phyloP scores from a whole-genome alignment of 73 alveolate species.

The Effrenium voratum region DNA sequence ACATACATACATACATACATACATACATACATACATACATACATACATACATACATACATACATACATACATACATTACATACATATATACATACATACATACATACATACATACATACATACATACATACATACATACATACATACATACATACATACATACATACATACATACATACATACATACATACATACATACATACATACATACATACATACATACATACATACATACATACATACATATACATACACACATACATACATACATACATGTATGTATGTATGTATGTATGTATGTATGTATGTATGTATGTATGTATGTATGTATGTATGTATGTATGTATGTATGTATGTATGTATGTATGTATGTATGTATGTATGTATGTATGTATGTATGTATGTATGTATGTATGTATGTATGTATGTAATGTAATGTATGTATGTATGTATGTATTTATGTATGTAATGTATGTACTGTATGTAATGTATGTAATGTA shows the following conservation, averaged over 20 bases:
- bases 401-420: not conserved
- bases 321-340: not conserved
- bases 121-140: not conserved
- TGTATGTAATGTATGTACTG: too few relatives aligned
- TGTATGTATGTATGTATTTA: too few relatives aligned
- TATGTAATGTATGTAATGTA: too few relatives aligned
- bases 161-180: too few relatives aligned
- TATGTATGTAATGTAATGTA: not conserved
- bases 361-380: not conserved
- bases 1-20: not conserved
- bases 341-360: too few relatives aligned
- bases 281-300: too few relatives aligned
- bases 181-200: not conserved
- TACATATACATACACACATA: not conserved
- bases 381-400: not conserved
- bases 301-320: too few relatives aligned
- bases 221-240: not conserved
- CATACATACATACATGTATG: not conserved
- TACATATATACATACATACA: not conserved
- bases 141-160: too few relatives aligned
- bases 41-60: too few relatives aligned
- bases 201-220: not conserved
- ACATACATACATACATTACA: not conserved
- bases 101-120: not conserved
- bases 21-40: not conserved